Evolutionary conservation across 805 yeast genomes (phyloP), one percentile per base, ranked within the genome.

Genomic region (Lipomyces mesembrius): DNA sequence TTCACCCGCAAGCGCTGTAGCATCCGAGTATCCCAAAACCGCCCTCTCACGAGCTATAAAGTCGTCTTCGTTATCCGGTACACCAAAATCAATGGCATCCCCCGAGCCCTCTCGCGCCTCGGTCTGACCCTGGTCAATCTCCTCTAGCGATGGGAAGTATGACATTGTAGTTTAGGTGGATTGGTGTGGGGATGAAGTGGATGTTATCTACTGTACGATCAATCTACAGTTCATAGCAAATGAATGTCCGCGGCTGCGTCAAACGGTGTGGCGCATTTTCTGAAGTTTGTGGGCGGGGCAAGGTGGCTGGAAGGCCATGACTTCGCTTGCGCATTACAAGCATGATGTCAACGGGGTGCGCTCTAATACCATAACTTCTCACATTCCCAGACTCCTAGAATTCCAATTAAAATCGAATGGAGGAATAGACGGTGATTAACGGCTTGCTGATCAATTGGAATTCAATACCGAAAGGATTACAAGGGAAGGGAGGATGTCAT

Each of bases 21-120:
- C 77, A 73, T 82, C 79, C 72, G 79, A 79, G 64, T 78, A 83
- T 22, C 83, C 83, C 32, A 81, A 74, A 29, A 78, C 75, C 22
- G 79, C 83, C 71, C 76, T 74, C 70, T 81, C 83, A 17, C 83
- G 78, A 53, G 79, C 75, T 60, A 77, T 68, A 59, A 80, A 76
- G 69, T 81, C 83, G 65, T 75, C 78, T 62, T 74, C 77, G 59
- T 58, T 64, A 35, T 35, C 67, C 9, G 70, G 73, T 14, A 71
- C 69, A 39, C 71, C 68, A 35, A 75, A 78, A 53, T 74, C 74
- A 52, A 68, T 71, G 1, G 82, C 84, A 6, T 80, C 83, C n/a
- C 78, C 79, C 57, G 85, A 83, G 25, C 53, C 59, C 5, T 60
- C 59, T 25, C 57, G 58, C 22, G 71, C 64, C 55, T 71, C 68